Evolutionary conservation across 2,329 filamentous ascomycete species (phyloP), one percentile per base, ranked within the genome.

Genomic region (Akanthomyces lecanii): DNA sequence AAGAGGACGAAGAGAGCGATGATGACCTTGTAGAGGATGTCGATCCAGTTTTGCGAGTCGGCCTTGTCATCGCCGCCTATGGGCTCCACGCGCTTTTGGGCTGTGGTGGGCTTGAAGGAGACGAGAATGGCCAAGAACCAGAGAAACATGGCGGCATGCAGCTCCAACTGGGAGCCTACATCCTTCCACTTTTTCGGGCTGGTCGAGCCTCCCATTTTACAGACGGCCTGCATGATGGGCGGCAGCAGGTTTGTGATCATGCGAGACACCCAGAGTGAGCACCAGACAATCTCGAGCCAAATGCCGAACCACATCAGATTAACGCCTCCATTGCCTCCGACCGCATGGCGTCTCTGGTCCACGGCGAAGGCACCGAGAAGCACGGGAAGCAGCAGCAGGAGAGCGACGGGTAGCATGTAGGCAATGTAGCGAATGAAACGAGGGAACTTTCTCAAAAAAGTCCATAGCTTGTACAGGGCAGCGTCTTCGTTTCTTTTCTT

Each of bases 121-220:
- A 96, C 82, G 67, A 97, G 85, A 18, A 96, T 85, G 18, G 90
- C 90, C 14, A 98, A 81, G 84, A 91, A 89, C 94, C 94, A 98
- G 67, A 97, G 88, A 75, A 97, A 97, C 4, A 97, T 76, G 0
- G 92, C 92, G 0, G 88, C 88, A 14, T 92, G 91, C 0, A 98
- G 77, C 73, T 98, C 94, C 52, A 98, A 82, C 69, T 92, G 87
- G 64, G 88, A 88, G 23, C 91, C 92, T 72, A 97, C 86, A 69
- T 96, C 93, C 70, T 87, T 88, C 93, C 93, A 97, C 73, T 97
- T 97, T 78, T 95, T 96, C 71, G 87, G 83, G 68, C 91, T 94
- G 73, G 92, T 95, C 18, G 93, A 95, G 2, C 82, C 85, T 71
- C 92, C 88, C 5, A 94, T 79, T 69, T 88, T 91, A 5, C 91